Percentiles rank a stretch among this genome's conserved stretches.
Evolutionary conservation across 345 rosid species (phyloP).

Genomic region (Trapa incisa): DNA sequence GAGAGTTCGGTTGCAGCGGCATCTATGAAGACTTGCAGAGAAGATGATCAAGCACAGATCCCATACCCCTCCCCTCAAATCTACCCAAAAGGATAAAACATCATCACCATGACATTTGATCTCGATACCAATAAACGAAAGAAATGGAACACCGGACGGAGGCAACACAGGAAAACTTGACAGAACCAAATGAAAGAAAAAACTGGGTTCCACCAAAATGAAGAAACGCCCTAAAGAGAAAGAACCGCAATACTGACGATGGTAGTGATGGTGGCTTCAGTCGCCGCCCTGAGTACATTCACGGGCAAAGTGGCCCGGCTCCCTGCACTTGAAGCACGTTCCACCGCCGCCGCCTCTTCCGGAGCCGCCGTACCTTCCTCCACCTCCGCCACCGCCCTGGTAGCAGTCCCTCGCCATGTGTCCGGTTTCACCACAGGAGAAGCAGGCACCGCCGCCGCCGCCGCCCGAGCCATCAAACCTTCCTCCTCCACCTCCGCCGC

Average conservation of each 20-base stretch:
- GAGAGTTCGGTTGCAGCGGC: not conserved
- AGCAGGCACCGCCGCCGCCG: conserved; percentile 33
- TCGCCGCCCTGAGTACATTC: conserved; percentile 54
- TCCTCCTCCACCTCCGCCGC: conserved; percentile 27
- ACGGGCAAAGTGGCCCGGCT: conserved; percentile 16
- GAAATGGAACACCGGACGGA: not conserved
- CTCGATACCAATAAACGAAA: not conserved
- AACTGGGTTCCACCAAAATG: not conserved
- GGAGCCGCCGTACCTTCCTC: conserved; percentile 16
- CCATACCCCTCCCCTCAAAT: not conserved
- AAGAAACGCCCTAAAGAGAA: not conserved
- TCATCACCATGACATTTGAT: not conserved
- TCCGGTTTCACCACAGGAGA: conserved; percentile 29
- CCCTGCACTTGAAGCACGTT: conserved; percentile 70
- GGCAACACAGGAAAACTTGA: not conserved
- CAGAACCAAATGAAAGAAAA: not conserved
- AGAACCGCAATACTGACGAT: not conserved
- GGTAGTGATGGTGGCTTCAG: conserved; percentile 6
- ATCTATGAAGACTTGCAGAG: not conserved
- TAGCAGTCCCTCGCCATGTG: conserved; percentile 45
- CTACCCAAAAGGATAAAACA: not conserved
- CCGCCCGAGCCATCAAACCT: conserved; percentile 6
- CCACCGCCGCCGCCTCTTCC: conserved; percentile 28
- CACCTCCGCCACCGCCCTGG: conserved; percentile 29
- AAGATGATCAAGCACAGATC: not conserved